These are phyloP conservation scores for Pythium monospermum DNA, from an alignment of 352 stramenopile species.

Conservation along the genomic window DNA sequence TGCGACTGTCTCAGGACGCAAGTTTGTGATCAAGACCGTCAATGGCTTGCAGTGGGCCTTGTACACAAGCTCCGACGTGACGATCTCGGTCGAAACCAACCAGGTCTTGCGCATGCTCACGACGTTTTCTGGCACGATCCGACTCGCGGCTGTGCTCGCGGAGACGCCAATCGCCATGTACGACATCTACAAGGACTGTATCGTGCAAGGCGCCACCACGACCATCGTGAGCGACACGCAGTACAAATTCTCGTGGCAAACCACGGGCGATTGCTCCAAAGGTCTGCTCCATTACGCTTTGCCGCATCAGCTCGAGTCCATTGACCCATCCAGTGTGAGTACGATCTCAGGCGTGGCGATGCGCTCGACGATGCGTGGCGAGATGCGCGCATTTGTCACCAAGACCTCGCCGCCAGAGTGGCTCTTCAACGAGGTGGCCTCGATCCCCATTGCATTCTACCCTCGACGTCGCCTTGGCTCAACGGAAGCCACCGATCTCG, in stretches of 20 bases:
- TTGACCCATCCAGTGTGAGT: slow-evolving; percentile 35
- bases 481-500: slow-evolving; percentile 26
- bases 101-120: slow-evolving; percentile 30
- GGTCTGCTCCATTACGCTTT: slow-evolving; percentile 62
- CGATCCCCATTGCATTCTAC: slow-evolving; percentile 56
- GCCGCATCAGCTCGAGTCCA: slow-evolving; percentile 49
- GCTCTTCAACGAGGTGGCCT: slow-evolving; percentile 36
- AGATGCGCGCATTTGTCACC: slow-evolving; percentile 51
- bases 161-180: slow-evolving; percentile 41
- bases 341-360: slow-evolving; percentile 32
- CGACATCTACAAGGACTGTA: slow-evolving; percentile 58
- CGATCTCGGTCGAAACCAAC: slow-evolving; percentile 38
- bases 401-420: slow-evolving; percentile 34
- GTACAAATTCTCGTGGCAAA: slow-evolving; percentile 64
- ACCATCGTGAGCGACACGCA: slow-evolving; percentile 35
- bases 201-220: slow-evolving; percentile 45
- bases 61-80: slow-evolving; percentile 33
- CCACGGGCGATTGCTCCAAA: slow-evolving; percentile 38
- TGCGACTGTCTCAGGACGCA: slow-evolving; percentile 26
- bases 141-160: slow-evolving; percentile 36
- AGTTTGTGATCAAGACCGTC: slow-evolving; percentile 46
- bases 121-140: slow-evolving; percentile 40
- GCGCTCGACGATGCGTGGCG: slow-evolving; percentile 44
- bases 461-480: slow-evolving; percentile 37
- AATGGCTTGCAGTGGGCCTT: slow-evolving; percentile 57